Conservation (phyloP, 257 asterid species). For the Eustoma russellianum region DNA sequence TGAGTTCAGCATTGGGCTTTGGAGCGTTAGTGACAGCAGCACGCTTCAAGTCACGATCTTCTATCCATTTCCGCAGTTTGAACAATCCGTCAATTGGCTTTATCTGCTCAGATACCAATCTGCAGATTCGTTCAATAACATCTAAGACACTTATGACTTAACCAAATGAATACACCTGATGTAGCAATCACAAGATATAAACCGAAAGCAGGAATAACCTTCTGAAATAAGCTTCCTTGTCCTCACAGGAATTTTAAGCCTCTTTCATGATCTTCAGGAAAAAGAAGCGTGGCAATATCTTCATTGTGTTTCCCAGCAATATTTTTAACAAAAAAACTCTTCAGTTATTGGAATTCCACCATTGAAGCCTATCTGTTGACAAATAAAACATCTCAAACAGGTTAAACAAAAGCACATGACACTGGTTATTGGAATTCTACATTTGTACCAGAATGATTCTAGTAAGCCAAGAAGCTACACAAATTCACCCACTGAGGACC, state of each 20-base stretch:
- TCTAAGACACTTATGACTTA: neutral
- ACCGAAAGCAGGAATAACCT: constrained; percentile 44
- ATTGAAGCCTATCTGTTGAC: constrained; percentile 71
- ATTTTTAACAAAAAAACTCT: constrained; percentile 44
- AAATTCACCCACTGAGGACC: too few relatives aligned
- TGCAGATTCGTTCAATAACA: constrained; percentile 18
- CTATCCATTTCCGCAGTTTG: constrained; percentile 71
- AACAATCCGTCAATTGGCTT: constrained; percentile 58
- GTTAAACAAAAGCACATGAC: too few relatives aligned
- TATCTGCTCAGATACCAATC: constrained; percentile 66
- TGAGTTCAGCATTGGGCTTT: constrained; percentile 69
- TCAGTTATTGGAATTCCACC: constrained; percentile 76
- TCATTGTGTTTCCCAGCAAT: constrained; percentile 88
- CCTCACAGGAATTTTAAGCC: constrained; percentile 67
- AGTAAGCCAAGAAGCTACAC: too few relatives aligned
- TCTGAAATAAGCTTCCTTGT: constrained; percentile 82
- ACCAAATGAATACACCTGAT: neutral
- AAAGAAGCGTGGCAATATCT: constrained; percentile 63
- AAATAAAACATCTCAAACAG: too few relatives aligned
- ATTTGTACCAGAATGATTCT: too few relatives aligned
- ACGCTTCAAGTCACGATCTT: constrained; percentile 75
- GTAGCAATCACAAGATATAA: neutral
- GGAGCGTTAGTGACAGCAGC: constrained; percentile 99
- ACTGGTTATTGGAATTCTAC: too few relatives aligned
- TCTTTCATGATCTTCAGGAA: constrained; percentile 71